These are phyloP conservation scores for Cercospora sesami DNA, from an alignment of 2,329 filamentous ascomycete species.

Conservation along the genomic window DNA sequence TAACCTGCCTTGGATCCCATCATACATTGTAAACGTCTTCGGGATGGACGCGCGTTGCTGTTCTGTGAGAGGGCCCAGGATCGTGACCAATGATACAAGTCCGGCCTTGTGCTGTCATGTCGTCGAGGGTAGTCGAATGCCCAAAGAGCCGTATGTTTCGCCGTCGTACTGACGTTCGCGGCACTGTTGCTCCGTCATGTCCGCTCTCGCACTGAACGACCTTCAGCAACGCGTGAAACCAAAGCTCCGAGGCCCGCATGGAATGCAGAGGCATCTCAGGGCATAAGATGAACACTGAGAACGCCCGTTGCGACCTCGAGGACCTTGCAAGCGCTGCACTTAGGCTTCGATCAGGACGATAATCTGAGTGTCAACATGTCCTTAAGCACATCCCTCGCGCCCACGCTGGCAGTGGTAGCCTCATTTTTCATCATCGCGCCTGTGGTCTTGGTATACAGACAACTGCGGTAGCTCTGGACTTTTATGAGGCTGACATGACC, in stretches of 20 bases:
- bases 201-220: neutral
- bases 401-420: neutral
- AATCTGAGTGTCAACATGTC: neutral
- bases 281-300: neutral
- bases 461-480: neutral
- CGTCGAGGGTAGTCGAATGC: neutral
- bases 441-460: neutral
- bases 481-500: neutral
- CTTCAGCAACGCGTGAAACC: neutral
- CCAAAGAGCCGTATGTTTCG: neutral
- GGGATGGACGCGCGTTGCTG: neutral
- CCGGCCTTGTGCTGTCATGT: neutral
- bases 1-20: neutral
- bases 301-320: neutral
- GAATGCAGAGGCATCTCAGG: neutral
- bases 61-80: neutral
- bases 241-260: neutral
- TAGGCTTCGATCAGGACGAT: neutral
- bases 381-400: neutral
- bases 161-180: neutral
- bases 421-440: neutral
- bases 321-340: neutral
- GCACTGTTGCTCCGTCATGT: neutral
- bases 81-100: neutral
- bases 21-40: neutral